phyloP scores from a whole-genome alignment of 345 rosid species.

The Pistacia atlantica region DNA sequence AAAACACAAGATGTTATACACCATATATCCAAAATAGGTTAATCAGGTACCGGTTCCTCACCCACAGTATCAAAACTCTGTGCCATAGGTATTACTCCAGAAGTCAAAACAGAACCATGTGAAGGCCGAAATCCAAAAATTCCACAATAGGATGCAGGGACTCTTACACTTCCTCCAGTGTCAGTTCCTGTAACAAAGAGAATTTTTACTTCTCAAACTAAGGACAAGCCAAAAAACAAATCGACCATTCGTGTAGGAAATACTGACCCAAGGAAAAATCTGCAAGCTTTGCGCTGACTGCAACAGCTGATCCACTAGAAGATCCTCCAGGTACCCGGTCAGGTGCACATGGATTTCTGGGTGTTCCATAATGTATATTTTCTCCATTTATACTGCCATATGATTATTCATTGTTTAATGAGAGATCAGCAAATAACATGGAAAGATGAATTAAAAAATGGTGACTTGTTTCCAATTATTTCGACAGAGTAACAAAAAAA shows the following conservation, averaged over 20 bases:
- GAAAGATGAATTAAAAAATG: neutral
- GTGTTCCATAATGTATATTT: constrained; percentile 87
- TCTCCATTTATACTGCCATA: constrained; percentile 74
- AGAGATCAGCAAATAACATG: neutral
- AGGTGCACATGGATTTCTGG: constrained; percentile 71
- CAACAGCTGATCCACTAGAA: constrained; percentile 98
- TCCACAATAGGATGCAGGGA: constrained; percentile 83
- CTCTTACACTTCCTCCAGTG: constrained; percentile 92
- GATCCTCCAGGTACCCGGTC: constrained; percentile 94
- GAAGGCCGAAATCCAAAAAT: constrained; percentile 85
- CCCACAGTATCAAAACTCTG: constrained; percentile 96
- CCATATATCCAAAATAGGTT: neutral
- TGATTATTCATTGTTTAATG: neutral
- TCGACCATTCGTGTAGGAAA: constrained; percentile 6
- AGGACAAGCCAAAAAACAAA: neutral
- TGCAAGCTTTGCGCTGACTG: constrained; percentile 77
- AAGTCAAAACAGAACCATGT: constrained; percentile 54
- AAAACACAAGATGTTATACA: neutral
- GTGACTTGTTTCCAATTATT: too few relatives aligned
- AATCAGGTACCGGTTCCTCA: constrained; percentile 27
- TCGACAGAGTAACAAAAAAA: neutral
- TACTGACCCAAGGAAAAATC: constrained; percentile 84
- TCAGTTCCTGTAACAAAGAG: constrained; percentile 63
- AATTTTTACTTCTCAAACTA: constrained; percentile 6
- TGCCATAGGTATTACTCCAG: constrained; percentile 80